phyloP scores from a whole-genome alignment of 2,329 filamentous ascomycete genomes.

The Ophiostoma fasciatum region DNA sequence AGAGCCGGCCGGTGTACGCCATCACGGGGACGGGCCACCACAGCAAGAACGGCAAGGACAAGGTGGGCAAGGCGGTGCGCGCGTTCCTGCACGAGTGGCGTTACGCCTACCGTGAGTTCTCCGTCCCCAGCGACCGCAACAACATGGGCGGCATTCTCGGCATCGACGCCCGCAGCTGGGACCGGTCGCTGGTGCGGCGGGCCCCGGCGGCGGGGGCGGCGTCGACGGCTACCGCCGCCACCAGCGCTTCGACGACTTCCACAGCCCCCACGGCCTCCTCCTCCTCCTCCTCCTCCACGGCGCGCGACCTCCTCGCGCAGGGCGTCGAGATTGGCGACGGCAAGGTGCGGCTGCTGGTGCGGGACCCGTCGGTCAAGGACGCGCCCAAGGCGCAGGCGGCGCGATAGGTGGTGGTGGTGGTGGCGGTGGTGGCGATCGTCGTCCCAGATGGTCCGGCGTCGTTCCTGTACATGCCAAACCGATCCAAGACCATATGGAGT shows the following conservation, averaged over 20 bases:
- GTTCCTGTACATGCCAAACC: too few relatives aligned
- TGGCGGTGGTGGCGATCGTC: constrained; percentile 36
- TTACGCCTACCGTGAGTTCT: constrained; percentile 92
- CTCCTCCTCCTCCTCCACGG: too few relatives aligned
- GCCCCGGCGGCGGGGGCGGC: constrained; percentile 6
- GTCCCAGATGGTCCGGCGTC: too few relatives aligned
- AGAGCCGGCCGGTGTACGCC: constrained; percentile 69
- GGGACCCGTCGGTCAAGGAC: constrained; percentile 29
- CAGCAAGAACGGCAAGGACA: constrained; percentile 97
- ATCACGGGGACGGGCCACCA: constrained; percentile 96
- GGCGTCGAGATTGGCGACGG: constrained; percentile 55
- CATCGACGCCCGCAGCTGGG: constrained; percentile 52
- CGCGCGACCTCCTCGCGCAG: constrained; percentile 45
- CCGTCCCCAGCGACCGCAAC: constrained; percentile 80
- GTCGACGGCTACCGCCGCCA: constrained; percentile 23
- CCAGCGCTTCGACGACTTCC: too few relatives aligned
- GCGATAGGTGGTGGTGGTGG: constrained; percentile 17
- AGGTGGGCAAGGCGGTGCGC: constrained; percentile 87
- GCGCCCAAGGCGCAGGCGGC: constrained; percentile 29
- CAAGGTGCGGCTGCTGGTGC: constrained; percentile 49
- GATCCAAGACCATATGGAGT: too few relatives aligned
- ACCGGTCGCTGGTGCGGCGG: constrained; percentile 37
- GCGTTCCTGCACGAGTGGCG: constrained; percentile 89
- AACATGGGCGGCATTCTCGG: constrained; percentile 64
- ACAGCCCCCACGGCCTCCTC: too few relatives aligned